Percentiles rank a stretch among this genome's conserved stretches.
Evolutionary conservation across 805 yeast species (phyloP).

Genomic region (Wickerhamiella australiensis): DNA sequence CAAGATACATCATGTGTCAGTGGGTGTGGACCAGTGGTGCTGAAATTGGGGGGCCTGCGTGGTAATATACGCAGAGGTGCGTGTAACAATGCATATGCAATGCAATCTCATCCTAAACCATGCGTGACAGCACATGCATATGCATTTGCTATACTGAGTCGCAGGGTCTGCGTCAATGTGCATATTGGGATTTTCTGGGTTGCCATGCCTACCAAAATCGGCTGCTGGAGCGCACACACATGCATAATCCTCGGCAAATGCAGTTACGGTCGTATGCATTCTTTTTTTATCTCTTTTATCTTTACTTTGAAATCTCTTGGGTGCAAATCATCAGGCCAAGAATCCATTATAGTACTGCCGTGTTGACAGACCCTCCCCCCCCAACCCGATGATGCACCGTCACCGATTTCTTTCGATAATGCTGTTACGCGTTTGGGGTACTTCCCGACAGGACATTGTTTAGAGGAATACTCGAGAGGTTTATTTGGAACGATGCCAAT

Average conservation of each 20-base stretch:
- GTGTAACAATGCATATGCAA: constrained; percentile 11
- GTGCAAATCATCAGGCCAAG: no score
- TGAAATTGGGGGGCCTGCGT: not conserved
- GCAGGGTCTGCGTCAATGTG: not conserved
- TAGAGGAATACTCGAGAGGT: no score
- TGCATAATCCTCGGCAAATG: not conserved
- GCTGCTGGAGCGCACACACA: not conserved
- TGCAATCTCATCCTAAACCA: constrained; percentile 6
- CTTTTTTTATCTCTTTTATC: no score
- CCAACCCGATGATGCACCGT: not conserved
- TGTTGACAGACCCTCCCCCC: no score
- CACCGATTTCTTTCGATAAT: not conserved
- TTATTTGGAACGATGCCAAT: no score
- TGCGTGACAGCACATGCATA: constrained; percentile 1
- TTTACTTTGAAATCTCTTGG: no score
- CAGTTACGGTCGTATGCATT: not conserved
- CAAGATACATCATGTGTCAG: not conserved
- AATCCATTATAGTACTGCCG: no score
- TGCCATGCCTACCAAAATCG: not conserved
- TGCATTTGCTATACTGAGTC: constrained; percentile 1
- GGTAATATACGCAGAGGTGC: constrained; percentile 7
- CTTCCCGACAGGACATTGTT: no score
- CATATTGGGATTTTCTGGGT: not conserved
- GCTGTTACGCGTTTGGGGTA: no score
- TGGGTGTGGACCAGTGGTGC: not conserved